A percentile compares a stretch with the other conserved stretches of the same genome.
Evolutionary conservation across 192 early-diverging fungal genomes (phyloP).

Genomic region (Coemansia sp.): DNA sequence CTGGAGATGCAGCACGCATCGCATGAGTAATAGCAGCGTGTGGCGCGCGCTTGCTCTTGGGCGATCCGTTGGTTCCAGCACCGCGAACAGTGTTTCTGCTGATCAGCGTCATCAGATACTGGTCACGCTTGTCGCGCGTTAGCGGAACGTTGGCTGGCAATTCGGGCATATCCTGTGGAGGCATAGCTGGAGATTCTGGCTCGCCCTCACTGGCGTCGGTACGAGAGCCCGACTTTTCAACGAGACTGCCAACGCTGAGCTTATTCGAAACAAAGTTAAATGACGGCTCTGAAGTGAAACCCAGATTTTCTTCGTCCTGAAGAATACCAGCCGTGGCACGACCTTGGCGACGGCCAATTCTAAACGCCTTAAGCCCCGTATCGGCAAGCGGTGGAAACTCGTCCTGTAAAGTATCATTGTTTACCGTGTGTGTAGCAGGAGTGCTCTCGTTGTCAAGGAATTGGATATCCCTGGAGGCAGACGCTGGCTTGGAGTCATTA

Average conservation of each 20-base stretch:
- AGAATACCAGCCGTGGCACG: constrained; percentile 36
- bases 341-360: constrained; percentile 46
- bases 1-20: constrained; percentile 34
- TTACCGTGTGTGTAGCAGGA: neutral
- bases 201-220: constrained; percentile 15
- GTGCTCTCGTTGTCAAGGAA: neutral
- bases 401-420: neutral
- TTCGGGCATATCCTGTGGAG: neutral
- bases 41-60: constrained; percentile 24
- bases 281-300: neutral
- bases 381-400: constrained; percentile 18
- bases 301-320: constrained; percentile 20
- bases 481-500: constrained; percentile 2
- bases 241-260: constrained; percentile 8
- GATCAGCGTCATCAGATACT: constrained; percentile 50
- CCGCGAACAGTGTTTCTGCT: constrained; percentile 46
- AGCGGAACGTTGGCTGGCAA: constrained; percentile 35
- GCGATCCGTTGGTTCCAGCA: constrained; percentile 4
- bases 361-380: constrained; percentile 5
- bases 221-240: neutral
- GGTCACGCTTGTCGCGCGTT: constrained; percentile 51
- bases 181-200: constrained; percentile 7
- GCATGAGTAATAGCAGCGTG: constrained; percentile 26
- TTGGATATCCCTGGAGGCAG: neutral
- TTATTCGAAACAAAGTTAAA: constrained; percentile 18